phyloP scores from a whole-genome alignment of 805 yeast species.

The Henningerozyma blattae region DNA sequence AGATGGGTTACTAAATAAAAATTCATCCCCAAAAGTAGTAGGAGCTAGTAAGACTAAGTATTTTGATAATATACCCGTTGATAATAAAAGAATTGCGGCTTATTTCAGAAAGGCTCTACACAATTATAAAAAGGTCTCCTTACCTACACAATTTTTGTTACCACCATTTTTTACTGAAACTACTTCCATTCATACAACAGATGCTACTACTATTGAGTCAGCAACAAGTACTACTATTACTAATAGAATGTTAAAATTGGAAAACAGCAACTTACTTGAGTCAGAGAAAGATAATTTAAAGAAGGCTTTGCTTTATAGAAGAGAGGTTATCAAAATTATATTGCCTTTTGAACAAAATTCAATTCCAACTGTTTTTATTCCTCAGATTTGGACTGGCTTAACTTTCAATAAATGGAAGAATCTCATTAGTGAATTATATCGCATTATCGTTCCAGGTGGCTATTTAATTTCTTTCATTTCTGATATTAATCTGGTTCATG shows the following conservation, averaged over 20 bases:
- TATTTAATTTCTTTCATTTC: constrained; percentile 12
- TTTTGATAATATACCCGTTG: constrained; percentile 3
- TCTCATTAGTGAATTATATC: constrained; percentile 16
- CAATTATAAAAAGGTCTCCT: constrained; percentile 14
- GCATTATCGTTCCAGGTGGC: constrained; percentile 22
- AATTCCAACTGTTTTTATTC: constrained; percentile 18
- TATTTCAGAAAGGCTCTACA: constrained; percentile 12
- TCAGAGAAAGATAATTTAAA: neutral
- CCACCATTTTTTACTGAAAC: no score
- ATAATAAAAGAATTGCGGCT: constrained; percentile 18
- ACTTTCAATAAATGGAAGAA: constrained; percentile 18
- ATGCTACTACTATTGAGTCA: neutral
- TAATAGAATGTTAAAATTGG: no score
- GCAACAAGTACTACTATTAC: neutral
- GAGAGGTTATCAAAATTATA: constrained; percentile 13
- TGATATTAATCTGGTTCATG: constrained; percentile 15
- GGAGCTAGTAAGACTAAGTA: no score
- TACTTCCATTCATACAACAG: no score
- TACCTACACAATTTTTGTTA: constrained; percentile 16
- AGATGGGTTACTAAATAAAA: no score
- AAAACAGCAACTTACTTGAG: no score
- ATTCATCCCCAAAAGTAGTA: no score
- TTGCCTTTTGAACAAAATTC: constrained; percentile 18
- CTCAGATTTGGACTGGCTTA: constrained; percentile 18
- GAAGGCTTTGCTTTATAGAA: neutral